A percentile compares a stretch with the other conserved stretches of the same genome.
phyloP scores from a whole-genome alignment of 108 stramenopile species.

The Skeletonema tropicum region DNA sequence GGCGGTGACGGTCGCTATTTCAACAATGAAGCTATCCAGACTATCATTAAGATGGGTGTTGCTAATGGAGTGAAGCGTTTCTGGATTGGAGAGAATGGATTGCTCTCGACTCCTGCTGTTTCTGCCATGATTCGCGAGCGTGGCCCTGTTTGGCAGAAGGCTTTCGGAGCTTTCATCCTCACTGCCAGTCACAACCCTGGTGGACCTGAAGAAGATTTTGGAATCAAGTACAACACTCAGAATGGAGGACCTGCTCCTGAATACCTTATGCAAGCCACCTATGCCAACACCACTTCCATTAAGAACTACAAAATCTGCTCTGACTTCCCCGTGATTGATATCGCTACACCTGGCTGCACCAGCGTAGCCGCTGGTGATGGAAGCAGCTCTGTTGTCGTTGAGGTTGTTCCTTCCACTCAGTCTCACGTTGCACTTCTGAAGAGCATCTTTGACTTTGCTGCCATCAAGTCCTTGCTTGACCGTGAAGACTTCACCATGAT shows the following conservation, averaged over 20 bases:
- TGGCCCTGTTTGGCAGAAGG: constrained; percentile 95
- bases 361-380: constrained; percentile 79
- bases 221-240: constrained; percentile 99
- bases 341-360: constrained; percentile 75
- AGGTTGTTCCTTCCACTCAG: constrained; percentile 87
- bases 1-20: constrained; percentile 99
- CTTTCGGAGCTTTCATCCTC: constrained; percentile 98
- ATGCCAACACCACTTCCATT: constrained; percentile 88
- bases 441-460: constrained; percentile 95
- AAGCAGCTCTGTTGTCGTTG: constrained; percentile 80
- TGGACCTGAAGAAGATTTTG: constrained; percentile 98
- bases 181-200: constrained; percentile 99
- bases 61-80: constrained; percentile 96
- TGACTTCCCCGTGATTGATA: constrained; percentile 93
- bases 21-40: constrained; percentile 96
- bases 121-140: constrained; percentile 96
- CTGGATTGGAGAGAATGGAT: constrained; percentile 96
- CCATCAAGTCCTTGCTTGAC: constrained; percentile 92
- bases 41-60: constrained; percentile 94
- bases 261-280: constrained; percentile 90
- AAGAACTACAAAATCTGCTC: constrained; percentile 90
- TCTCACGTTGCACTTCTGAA: constrained; percentile 92
- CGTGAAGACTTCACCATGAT: constrained; percentile 96
- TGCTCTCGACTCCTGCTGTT: constrained; percentile 98
- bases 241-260: constrained; percentile 99